Base-by-base conservation (phyloP, 1,284 basidiomycete genomes). In the Apiotrichum gracile region DNA sequence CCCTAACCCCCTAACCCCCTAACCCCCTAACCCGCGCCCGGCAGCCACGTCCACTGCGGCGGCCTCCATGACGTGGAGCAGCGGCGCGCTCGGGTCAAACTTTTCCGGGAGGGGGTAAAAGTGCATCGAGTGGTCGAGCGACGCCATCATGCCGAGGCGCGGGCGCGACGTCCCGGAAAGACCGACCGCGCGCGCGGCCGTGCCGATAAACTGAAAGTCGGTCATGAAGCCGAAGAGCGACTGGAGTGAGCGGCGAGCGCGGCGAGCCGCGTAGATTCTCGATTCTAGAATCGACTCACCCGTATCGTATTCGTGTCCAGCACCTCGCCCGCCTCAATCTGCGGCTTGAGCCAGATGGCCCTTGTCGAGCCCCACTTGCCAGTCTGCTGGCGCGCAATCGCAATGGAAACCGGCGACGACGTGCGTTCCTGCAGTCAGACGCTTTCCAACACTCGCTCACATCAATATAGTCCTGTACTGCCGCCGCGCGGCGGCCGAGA, bases 161-260 rank as follows among this genome's bases (percentile, higher is more conserved):
- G 67, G 74, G 24, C 44, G 60, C 16, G 56, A 68, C 44, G 52
- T 66, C 27, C 67, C 64, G 9, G 81, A 80, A 22, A 91, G 76
- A 0, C 85, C 83, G 37, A 87, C 76, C 2, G 83, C 81, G 16
- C 80, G 80, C 1, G 80, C 72, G 2, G 84, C 86, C 0, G 81
- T 81, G 12, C 80, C 77, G 52, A 92, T 84, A 60, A 91, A 87
- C 65, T 85, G 80, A 35, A 88, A 76, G 71, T 94, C 91, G 1
- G 89, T 90, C 49, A 91, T 80, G 65, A 91, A 93, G 5, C 85
- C 84, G 48, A 93, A 78, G 56, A 93, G 90, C 63, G 87, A 89
- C 87, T 91, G 62, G 26, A 2, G 42, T 49, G 5, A 52, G 47
- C 9, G 3, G 21, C 4, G 3, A 21, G 7, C 34, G 17, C 17